A percentile compares a stretch with the other conserved stretches of the same genome.
These are phyloP conservation scores for Escallonia rubra DNA, from an alignment of 129 eudicot species.

Conservation along the genomic window DNA sequence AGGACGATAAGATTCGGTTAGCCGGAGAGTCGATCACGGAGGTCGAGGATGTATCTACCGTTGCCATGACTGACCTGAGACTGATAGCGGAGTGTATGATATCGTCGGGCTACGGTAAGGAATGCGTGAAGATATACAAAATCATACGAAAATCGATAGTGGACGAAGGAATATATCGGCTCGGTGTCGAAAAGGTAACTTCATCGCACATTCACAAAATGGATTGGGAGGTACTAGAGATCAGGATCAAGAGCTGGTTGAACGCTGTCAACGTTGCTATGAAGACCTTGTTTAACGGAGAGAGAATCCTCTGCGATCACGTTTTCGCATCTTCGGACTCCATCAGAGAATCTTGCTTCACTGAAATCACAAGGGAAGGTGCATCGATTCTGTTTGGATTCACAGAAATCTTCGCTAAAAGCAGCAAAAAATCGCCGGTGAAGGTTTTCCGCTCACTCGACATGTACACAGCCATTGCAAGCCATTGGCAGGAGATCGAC, in stretches of 20 bases:
- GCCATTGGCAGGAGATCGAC: conserved; percentile 47
- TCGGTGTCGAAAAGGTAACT: conserved; percentile 45
- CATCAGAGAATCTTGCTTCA: conserved; percentile 52
- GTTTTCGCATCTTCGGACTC: conserved; percentile 49
- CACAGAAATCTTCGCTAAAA: conserved; percentile 55
- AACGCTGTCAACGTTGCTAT: conserved; percentile 32
- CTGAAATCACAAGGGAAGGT: conserved; percentile 58
- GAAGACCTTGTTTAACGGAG: conserved; percentile 51
- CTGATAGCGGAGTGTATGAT: conserved; percentile 82
- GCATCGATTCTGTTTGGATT: conserved; percentile 50
- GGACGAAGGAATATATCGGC: conserved; percentile 59
- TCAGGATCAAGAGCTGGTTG: conserved; percentile 50
- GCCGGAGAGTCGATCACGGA: conserved; percentile 31
- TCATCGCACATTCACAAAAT: conserved; percentile 44
- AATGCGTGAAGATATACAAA: conserved; percentile 54
- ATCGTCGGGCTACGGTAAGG: conserved; percentile 59
- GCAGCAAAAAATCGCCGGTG: conserved; percentile 46
- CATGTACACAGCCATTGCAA: conserved; percentile 55
- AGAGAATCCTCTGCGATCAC: conserved; percentile 62
- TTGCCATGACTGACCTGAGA: conserved; percentile 55
- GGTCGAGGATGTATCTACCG: conserved; percentile 37
- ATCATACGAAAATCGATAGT: conserved; percentile 67
- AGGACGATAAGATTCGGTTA: conserved; percentile 26
- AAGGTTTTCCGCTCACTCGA: conserved; percentile 58
- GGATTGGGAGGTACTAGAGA: conserved; percentile 50